These are phyloP conservation scores for Corinectria fuckeliana DNA, from an alignment of 2,329 filamentous ascomycete species.

Conservation along the genomic window DNA sequence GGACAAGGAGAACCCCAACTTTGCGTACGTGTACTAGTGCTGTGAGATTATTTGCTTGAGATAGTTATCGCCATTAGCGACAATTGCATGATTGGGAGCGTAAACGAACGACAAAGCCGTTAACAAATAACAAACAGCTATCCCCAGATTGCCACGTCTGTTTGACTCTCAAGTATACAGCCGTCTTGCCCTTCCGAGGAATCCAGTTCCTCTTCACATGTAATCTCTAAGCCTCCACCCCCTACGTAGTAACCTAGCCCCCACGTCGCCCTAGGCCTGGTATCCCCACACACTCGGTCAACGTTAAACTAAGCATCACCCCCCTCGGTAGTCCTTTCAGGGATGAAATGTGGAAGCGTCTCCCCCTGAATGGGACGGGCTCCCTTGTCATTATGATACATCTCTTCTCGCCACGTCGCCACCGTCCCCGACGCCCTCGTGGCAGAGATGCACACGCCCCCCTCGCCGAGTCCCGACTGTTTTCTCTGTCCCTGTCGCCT, in stretches of 20 bases:
- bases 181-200: neutral
- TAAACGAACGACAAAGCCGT: neutral
- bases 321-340: neutral
- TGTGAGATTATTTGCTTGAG: neutral
- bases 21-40: constrained; percentile 47
- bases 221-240: neutral
- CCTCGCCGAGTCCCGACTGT: neutral
- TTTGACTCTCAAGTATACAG: neutral
- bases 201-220: neutral
- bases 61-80: neutral
- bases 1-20: constrained; percentile 52
- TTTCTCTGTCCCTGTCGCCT: neutral
- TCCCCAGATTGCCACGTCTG: neutral
- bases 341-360: neutral
- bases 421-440: neutral
- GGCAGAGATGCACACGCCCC: neutral
- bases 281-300: neutral
- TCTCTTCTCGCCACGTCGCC: neutral
- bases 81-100: too few species aligned
- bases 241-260: neutral
- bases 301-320: neutral
- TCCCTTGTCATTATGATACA: neutral
- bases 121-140: neutral
- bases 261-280: neutral
- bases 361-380: neutral